These are phyloP conservation scores for Elymus sibiricus DNA, from an alignment of 176 grass and related monocot genomes.

Conservation along the genomic window DNA sequence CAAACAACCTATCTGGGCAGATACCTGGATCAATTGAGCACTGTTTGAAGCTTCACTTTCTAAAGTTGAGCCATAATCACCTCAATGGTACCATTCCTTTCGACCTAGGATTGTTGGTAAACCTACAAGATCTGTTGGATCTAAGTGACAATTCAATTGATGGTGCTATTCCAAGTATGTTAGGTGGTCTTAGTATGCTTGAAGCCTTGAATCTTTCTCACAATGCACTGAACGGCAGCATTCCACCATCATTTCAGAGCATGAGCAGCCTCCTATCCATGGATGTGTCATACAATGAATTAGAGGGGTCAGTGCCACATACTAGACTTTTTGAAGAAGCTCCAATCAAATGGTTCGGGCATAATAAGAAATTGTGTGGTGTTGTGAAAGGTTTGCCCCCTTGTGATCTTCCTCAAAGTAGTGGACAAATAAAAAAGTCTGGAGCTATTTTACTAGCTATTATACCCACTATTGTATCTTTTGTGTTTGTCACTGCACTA, in stretches of 20 bases:
- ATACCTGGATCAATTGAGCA: background rate
- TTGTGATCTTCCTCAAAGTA: background rate
- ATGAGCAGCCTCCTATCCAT: background rate
- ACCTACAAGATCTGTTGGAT: background rate
- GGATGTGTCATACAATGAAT: background rate
- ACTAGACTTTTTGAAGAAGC: background rate
- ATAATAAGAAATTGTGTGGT: background rate
- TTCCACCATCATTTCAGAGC: background rate
- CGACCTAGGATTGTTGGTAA: background rate
- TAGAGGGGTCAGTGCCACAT: background rate
- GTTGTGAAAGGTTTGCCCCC: background rate
- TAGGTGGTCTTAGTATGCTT: background rate
- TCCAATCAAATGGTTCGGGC: background rate
- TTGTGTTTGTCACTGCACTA: background rate
- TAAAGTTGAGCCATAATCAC: background rate
- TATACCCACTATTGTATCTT: background rate
- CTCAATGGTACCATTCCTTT: background rate
- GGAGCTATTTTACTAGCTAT: background rate
- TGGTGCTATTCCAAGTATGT: background rate
- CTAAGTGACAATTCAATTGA: background rate
- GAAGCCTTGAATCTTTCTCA: background rate
- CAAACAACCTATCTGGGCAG: background rate
- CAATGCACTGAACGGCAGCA: background rate
- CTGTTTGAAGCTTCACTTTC: background rate
- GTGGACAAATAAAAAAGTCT: background rate